phyloP scores from a whole-genome alignment of 2,329 filamentous ascomycete species.

The Colletotrichum noveboracense region DNA sequence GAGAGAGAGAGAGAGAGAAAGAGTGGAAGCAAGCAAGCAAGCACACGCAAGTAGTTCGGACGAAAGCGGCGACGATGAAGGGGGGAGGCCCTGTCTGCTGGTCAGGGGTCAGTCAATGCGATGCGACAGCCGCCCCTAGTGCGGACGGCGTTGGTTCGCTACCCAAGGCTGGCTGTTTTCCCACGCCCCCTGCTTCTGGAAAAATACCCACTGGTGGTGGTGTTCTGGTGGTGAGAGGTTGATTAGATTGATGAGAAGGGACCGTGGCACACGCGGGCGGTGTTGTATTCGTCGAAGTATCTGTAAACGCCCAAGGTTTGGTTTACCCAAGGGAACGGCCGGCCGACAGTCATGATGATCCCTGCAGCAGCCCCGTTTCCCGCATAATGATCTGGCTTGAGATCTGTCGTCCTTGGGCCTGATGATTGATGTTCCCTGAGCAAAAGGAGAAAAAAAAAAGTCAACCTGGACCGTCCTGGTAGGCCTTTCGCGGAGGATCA shows the following conservation, averaged over 20 bases:
- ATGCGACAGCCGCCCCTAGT: slow-evolving; percentile 19
- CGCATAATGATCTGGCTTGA: not conserved
- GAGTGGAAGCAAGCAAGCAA: not conserved
- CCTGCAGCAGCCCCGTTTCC: not conserved
- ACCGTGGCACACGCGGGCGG: not conserved
- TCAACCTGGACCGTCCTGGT: not conserved
- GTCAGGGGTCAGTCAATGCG: slow-evolving; percentile 19
- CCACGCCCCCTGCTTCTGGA: slow-evolving; percentile 1
- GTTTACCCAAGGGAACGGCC: slow-evolving; percentile 1
- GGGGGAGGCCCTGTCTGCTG: not conserved
- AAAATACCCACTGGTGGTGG: slow-evolving; percentile 1
- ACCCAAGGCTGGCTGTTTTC: not conserved
- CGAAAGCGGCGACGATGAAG: not conserved
- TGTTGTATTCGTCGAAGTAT: not conserved
- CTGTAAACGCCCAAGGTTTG: not conserved
- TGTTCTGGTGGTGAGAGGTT: slow-evolving; percentile 18
- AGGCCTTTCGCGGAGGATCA: slow-evolving; percentile 6
- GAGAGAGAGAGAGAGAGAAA: not conserved
- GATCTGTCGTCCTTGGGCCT: not conserved
- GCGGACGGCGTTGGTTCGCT: not conserved
- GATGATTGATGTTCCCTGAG: not conserved
- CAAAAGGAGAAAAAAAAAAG: not conserved
- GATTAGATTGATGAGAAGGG: not conserved
- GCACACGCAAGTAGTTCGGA: slow-evolving; percentile 19
- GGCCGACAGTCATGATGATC: not conserved